These are phyloP conservation scores for Euryodendron excelsum DNA, from an alignment of 148 eudicot genomes.

Conservation along the genomic window DNA sequence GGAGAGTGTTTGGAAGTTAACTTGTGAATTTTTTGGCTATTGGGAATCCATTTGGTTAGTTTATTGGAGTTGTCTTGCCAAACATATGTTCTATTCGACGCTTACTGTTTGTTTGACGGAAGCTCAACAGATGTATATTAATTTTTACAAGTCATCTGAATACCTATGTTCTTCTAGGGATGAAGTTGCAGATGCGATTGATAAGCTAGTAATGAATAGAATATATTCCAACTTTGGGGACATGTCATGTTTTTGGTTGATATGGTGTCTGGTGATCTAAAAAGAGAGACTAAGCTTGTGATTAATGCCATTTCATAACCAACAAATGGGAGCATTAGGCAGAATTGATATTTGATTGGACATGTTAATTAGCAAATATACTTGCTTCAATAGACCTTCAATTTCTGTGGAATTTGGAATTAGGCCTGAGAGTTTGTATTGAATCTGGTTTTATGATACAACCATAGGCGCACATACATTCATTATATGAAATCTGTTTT, in stretches of 20 bases:
- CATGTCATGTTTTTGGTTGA: not conserved
- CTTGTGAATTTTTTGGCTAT: not conserved
- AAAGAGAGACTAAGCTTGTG: not conserved
- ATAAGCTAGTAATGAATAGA: not conserved
- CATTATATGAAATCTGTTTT: not conserved
- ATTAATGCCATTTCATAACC: not conserved
- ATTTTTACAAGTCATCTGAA: not conserved
- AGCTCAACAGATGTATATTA: not conserved
- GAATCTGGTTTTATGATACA: not conserved
- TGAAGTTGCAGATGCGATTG: not conserved
- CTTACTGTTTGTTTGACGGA: not conserved
- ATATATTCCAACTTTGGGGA: not conserved
- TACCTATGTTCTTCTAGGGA: not conserved
- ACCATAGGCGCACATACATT: not conserved
- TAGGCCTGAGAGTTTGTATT: not conserved
- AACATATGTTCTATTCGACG: conserved; percentile 5
- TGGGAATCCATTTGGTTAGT: not conserved
- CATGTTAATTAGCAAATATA: not conserved
- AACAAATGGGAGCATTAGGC: not conserved
- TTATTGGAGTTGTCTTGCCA: not conserved
- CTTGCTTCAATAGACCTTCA: conserved; percentile 4
- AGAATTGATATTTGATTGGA: not conserved
- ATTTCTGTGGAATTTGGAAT: not conserved
- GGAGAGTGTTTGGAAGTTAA: not conserved
- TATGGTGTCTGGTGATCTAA: not conserved